Evolutionary conservation across 164 flowering plant species (phyloP).

Genomic region (Warburgia ugandensis): DNA sequence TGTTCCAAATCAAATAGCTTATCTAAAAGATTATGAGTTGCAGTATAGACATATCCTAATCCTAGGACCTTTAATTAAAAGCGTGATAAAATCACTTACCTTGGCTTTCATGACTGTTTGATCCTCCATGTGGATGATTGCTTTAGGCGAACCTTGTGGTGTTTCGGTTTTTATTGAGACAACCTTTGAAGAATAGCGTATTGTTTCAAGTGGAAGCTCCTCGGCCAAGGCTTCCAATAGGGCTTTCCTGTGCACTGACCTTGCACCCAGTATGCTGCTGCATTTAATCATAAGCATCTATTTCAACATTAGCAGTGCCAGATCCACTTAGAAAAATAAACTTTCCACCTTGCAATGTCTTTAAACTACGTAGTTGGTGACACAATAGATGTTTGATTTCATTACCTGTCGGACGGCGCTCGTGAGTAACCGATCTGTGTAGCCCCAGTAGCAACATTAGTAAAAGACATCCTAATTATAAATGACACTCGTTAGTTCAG

Average conservation of each 20-base stretch:
- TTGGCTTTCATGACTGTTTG: constrained; percentile 27
- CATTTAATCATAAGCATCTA: neutral
- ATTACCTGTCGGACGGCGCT: neutral
- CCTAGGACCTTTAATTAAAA: too few species aligned
- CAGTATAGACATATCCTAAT: too few species aligned
- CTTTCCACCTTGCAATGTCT: neutral
- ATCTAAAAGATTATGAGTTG: too few species aligned
- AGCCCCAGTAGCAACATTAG: constrained; percentile 8
- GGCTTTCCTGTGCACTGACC: constrained; percentile 23
- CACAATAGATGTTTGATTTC: too few species aligned
- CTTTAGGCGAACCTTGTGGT: constrained; percentile 9
- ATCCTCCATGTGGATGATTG: constrained; percentile 20
- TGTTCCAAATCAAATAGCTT: too few species aligned
- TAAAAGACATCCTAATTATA: constrained; percentile 6
- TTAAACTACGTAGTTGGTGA: neutral
- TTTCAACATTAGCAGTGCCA: too few species aligned
- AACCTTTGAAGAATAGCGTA: constrained; percentile 33
- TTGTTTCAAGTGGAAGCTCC: constrained; percentile 22
- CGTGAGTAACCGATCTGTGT: neutral
- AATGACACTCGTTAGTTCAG: too few species aligned
- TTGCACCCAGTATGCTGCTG: constrained; percentile 10
- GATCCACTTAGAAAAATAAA: neutral
- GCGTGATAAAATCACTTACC: constrained; percentile 7
- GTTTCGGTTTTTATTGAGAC: constrained; percentile 17
- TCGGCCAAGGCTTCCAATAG: constrained; percentile 30